Conservation (phyloP, 306 rosid species). For the Vigna trinervia region DNA sequence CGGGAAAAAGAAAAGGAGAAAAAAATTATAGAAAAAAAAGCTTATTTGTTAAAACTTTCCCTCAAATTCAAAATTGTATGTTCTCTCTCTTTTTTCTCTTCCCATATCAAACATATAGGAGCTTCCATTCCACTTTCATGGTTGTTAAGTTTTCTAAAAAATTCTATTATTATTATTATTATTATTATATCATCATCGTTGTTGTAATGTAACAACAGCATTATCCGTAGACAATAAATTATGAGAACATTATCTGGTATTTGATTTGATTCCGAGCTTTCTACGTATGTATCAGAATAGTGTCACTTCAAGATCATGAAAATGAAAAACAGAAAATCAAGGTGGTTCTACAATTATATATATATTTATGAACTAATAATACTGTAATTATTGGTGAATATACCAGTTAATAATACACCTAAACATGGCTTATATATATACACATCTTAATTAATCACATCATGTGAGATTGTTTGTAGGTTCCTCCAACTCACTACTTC, state of each 20-base stretch:
- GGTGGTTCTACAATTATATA: slow-evolving; percentile 19
- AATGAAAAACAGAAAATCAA: slow-evolving; percentile 13
- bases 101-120: too few relatives aligned
- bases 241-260: slow-evolving; percentile 6
- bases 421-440: slow-evolving; percentile 13
- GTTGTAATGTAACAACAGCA: too few relatives aligned
- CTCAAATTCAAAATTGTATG: too few relatives aligned
- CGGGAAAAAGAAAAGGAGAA: too few relatives aligned
- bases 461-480: slow-evolving; percentile 44
- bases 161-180: too few relatives aligned
- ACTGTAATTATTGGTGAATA: slow-evolving; percentile 18
- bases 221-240: too few relatives aligned
- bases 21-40: too few relatives aligned
- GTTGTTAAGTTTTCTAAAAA: too few relatives aligned
- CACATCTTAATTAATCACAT: slow-evolving; percentile 26
- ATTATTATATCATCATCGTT: too few relatives aligned
- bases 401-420: slow-evolving; percentile 20
- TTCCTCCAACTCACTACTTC: slow-evolving; percentile 36
- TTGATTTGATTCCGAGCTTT: slow-evolving; percentile 41
- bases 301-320: neutral
- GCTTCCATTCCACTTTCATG: too few relatives aligned
- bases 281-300: neutral
- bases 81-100: too few relatives aligned
- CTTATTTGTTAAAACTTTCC: too few relatives aligned
- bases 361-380: slow-evolving; percentile 16